Evolutionary conservation across 345 rosid genomes (phyloP).

Genomic region (Dipteronia dyeriana): DNA sequence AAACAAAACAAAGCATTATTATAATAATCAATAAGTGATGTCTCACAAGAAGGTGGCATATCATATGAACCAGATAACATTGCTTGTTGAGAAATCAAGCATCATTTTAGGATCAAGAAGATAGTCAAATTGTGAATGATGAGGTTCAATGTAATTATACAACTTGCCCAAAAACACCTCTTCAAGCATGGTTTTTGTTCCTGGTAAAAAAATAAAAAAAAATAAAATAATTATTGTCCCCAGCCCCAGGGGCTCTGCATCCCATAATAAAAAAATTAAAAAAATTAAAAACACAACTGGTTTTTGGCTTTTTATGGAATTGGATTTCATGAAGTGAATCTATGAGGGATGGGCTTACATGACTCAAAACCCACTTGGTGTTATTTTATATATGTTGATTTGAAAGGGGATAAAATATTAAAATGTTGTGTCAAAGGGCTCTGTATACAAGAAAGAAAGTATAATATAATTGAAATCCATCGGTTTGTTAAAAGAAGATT

Average conservation of each 20-base stretch:
- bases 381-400: constrained; percentile 5
- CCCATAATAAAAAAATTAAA: neutral
- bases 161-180: neutral
- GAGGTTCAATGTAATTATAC: neutral
- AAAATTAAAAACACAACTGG: no score
- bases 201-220: neutral
- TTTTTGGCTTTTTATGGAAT: constrained; percentile 7
- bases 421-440: constrained; percentile 3
- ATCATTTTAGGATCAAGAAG: neutral
- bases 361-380: constrained; percentile 16
- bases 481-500: neutral
- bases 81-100: constrained; percentile 5
- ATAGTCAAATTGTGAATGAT: constrained; percentile 24
- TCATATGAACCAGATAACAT: constrained; percentile 13
- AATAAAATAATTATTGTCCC: no score
- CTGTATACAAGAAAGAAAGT: neutral
- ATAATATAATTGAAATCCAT: neutral
- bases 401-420: neutral
- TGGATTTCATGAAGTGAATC: constrained; percentile 26
- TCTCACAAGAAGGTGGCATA: constrained; percentile 21
- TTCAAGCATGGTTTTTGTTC: neutral
- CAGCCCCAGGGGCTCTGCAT: constrained; percentile 21
- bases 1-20: neutral
- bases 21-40: constrained; percentile 10
- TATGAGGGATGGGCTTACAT: constrained; percentile 2